Conservation (phyloP, 2,329 filamentous ascomycete genomes). For the Aureobasidium sp. region DNA sequence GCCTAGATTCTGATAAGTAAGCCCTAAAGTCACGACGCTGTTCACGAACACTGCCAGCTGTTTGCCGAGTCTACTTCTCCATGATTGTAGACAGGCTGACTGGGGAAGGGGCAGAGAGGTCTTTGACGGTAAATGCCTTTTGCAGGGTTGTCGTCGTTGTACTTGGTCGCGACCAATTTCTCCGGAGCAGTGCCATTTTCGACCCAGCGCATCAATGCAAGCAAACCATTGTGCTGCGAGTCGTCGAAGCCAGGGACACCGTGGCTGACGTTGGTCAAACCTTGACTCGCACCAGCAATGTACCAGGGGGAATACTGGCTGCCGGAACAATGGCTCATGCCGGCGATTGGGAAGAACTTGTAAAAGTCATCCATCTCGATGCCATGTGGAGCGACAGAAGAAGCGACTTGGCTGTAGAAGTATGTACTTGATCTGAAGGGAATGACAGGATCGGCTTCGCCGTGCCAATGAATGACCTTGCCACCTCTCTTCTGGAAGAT, state of each 20-base stretch:
- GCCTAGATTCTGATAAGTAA: not conserved
- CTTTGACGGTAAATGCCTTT: not conserved
- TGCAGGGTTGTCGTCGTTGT: conserved; percentile 23
- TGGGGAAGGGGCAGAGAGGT: not conserved
- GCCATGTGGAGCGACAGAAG: conserved; percentile 26
- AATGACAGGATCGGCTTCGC: conserved; percentile 39
- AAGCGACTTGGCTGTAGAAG: conserved; percentile 44
- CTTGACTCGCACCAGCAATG: conserved; percentile 27
- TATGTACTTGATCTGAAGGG: conserved; percentile 39
- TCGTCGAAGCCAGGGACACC: conserved; percentile 27
- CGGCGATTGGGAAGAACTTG: conserved; percentile 47
- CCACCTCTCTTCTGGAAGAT: conserved; percentile 35
- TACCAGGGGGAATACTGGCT: conserved; percentile 25
- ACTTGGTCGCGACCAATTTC: conserved; percentile 31
- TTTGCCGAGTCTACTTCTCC: not conserved
- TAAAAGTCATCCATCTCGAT: conserved; percentile 35
- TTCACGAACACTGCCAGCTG: conserved; percentile 18
- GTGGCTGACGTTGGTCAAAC: conserved; percentile 30
- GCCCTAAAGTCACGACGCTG: not conserved
- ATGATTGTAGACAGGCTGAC: not conserved
- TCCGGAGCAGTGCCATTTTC: conserved; percentile 34
- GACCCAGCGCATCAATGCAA: conserved; percentile 34
- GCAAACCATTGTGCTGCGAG: conserved; percentile 29
- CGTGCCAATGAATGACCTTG: conserved; percentile 41
- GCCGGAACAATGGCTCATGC: conserved; percentile 46